A percentile compares a stretch with the other conserved stretches of the same genome.
Conservation (phyloP, 805 yeast species). For the Nakazawaea populi region DNA sequence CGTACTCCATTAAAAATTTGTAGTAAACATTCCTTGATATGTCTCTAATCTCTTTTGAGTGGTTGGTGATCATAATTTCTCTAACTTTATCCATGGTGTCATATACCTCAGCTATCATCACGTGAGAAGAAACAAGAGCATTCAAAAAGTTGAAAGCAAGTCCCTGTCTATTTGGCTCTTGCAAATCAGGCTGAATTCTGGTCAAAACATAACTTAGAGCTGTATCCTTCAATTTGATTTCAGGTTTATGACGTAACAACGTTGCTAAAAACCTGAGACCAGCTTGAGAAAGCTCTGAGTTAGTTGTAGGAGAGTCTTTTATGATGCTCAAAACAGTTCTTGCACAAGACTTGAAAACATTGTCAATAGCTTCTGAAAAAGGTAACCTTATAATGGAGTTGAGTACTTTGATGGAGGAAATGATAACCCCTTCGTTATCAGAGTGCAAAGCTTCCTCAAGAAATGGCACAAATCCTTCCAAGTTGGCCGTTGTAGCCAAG, state of each 20-base stretch:
- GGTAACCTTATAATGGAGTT: conserved; percentile 55
- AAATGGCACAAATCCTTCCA: conserved; percentile 71
- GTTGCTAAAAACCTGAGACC: conserved; percentile 70
- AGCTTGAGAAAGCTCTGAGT: conserved; percentile 73
- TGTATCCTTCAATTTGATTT: conserved; percentile 57
- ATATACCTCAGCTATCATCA: conserved; percentile 82
- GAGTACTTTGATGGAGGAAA: conserved; percentile 60
- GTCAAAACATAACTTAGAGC: conserved; percentile 71
- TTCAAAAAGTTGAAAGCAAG: conserved; percentile 80
- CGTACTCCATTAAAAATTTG: conserved; percentile 88
- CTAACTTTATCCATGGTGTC: conserved; percentile 81
- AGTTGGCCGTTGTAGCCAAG: conserved; percentile 51
- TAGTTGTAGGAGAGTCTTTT: conserved; percentile 72
- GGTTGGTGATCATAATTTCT: conserved; percentile 85
- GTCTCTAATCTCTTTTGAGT: conserved; percentile 74
- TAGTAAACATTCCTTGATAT: conserved; percentile 78
- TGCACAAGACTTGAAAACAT: conserved; percentile 52
- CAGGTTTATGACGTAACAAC: conserved; percentile 62
- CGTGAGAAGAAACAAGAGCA: conserved; percentile 67
- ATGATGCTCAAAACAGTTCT: conserved; percentile 56
- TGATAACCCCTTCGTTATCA: conserved; percentile 72
- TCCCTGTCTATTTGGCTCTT: conserved; percentile 85
- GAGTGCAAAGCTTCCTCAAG: conserved; percentile 48
- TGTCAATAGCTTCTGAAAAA: conserved; percentile 47
- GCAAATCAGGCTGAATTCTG: conserved; percentile 77